A percentile compares a stretch with the other conserved stretches of the same genome.
Conservation (phyloP, 345 rosid species). For the Zanthoxylum bungeanum region DNA sequence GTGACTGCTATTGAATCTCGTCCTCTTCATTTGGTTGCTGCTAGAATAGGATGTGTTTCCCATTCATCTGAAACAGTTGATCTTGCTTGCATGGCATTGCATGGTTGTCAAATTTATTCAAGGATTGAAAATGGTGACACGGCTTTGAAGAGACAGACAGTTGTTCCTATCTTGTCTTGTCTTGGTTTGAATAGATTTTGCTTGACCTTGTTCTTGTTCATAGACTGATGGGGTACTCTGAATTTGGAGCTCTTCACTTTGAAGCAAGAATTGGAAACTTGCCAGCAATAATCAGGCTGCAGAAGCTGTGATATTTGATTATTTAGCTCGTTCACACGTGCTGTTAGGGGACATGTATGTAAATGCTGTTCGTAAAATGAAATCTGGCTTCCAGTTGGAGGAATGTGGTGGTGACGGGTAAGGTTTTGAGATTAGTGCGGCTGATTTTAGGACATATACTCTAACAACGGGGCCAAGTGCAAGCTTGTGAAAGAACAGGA, state of each 20-base stretch:
- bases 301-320: conserved; percentile 27
- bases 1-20: conserved; percentile 18
- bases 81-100: conserved; percentile 10
- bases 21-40: conserved; percentile 35
- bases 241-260: conserved; percentile 29
- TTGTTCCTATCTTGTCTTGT: conserved; percentile 14
- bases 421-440: too few species aligned
- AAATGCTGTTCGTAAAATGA: conserved; percentile 25
- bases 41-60: conserved; percentile 24
- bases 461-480: conserved; percentile 25
- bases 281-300: conserved; percentile 25
- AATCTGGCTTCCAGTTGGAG: conserved; percentile 27
- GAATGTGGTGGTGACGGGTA: too few species aligned
- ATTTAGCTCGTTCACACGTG: conserved; percentile 26
- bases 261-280: conserved; percentile 26
- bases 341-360: conserved; percentile 26
- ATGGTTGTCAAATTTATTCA: conserved; percentile 24
- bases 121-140: conserved; percentile 33
- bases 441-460: too few species aligned
- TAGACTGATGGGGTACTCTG: conserved; percentile 18
- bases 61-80: too few species aligned
- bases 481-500: conserved; percentile 24
- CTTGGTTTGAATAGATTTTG: conserved; percentile 30
- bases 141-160: conserved; percentile 20
- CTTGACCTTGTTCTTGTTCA: conserved; percentile 24